phyloP scores from a whole-genome alignment of 2,329 filamentous ascomycete species.

The Apiospora aurea region DNA sequence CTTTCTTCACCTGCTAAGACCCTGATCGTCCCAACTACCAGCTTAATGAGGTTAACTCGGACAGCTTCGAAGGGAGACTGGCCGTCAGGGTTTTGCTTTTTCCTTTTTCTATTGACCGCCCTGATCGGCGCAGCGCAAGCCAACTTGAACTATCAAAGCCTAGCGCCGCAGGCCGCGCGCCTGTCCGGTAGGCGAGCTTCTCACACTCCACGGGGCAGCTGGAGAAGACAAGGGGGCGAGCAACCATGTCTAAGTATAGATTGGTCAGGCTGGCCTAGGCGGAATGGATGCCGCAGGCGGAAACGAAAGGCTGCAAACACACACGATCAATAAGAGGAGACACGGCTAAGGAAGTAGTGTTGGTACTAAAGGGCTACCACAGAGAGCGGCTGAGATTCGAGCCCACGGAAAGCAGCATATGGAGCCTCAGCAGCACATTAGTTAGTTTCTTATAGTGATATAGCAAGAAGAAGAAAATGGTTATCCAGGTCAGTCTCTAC shows the following conservation, averaged over 20 bases:
- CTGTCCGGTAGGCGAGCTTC: neutral
- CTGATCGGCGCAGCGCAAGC: neutral
- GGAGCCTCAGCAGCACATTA: neutral
- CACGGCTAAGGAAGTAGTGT: neutral
- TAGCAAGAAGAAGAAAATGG: neutral
- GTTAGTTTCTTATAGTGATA: neutral
- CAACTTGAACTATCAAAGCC: neutral
- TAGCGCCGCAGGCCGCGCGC: neutral
- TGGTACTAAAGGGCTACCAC: neutral
- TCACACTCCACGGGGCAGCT: constrained; percentile 1
- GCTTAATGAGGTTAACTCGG: neutral
- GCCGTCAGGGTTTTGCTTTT: neutral
- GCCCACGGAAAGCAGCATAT: neutral
- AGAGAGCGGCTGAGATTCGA: neutral
- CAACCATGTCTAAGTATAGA: neutral
- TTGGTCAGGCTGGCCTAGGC: neutral
- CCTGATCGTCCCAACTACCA: neutral
- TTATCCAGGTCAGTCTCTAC: neutral
- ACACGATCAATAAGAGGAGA: neutral
- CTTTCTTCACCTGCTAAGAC: neutral
- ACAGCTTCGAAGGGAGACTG: neutral
- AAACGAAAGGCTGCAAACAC: neutral
- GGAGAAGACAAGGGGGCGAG: neutral
- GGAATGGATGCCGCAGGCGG: neutral
- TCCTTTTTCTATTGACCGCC: neutral